Evolutionary conservation across 2,329 filamentous ascomycete genomes (phyloP), one percentile per base, ranked within the genome.

Genomic region (Arthrobotrys musiformis): DNA sequence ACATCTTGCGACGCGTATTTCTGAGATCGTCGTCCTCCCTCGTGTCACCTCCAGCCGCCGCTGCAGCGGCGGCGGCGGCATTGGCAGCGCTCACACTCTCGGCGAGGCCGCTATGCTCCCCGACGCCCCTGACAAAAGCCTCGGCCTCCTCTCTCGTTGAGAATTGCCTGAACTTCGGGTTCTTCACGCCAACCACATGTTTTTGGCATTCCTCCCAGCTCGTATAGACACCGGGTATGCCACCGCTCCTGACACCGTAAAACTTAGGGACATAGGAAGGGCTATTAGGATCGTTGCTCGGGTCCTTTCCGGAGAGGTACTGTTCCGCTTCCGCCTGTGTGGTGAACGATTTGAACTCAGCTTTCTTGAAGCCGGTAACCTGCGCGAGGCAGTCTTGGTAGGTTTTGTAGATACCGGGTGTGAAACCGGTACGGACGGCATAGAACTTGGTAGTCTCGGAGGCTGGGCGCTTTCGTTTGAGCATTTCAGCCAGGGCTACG

Each of bases 101-200:
- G 3, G 85, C n/a, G 85, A 85, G 61, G 15, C 73, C 73, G 30
- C 64, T 84, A 58, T 83, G 79, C 84, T 79, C 79, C 52, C 81
- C 82, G 28, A 82, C 84, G 50, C 82, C 83, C 40, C 84, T 85
- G 60, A 97, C 92, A 82, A 92, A 97, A 19, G 89, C 89, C 81
- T 94, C 89, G 0, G 94, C 94, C 83, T 81, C 81, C 68, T 81
- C 81, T 7, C 82, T 81, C 5, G 85, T 86, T 42, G 84, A 81
- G 79, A 87, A 87, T 6, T 82, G 82, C 80, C 84, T 85, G 69
- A 86, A 88, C 74, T 87, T 88, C 2, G 88, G 88, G 4, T 89
- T 90, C 80, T 90, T 90, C 82, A 90, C 90, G 1, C 89, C 89
- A 0, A 86, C 85, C 40, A 87, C 90, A 81, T 90, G 88, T 70